These are phyloP conservation scores for Eudorina sp. DNA, from an alignment of 139 green algal genomes.

Conservation along the genomic window DNA sequence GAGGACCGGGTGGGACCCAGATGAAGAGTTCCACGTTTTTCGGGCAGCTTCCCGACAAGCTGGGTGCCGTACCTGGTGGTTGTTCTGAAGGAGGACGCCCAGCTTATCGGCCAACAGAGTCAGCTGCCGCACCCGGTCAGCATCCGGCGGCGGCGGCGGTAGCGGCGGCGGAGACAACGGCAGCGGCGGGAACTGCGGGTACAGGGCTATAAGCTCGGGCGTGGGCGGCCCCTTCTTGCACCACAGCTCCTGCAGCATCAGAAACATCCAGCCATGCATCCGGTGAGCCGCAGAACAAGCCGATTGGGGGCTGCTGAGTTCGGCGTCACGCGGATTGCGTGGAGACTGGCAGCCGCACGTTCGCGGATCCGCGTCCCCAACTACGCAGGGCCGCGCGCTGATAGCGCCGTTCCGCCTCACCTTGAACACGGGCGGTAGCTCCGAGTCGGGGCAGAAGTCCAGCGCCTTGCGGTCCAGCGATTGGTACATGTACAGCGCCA, in stretches of 20 bases:
- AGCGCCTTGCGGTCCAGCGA: slow-evolving; percentile 70
- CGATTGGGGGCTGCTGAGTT: no score
- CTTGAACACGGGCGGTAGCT: slow-evolving; percentile 89
- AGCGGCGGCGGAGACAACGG: slow-evolving; percentile 32
- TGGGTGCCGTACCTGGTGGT: slow-evolving; percentile 70
- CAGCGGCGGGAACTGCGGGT: slow-evolving; percentile 72
- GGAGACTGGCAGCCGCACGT: no score
- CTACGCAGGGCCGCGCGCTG: no score
- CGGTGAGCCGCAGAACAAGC: no score
- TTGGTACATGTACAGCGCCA: slow-evolving; percentile 62
- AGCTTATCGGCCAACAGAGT: slow-evolving; percentile 74
- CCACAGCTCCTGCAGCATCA: slow-evolving; percentile 81
- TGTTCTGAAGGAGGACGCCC: slow-evolving; percentile 84
- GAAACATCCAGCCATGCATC: not conserved
- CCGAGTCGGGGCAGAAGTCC: slow-evolving; percentile 80
- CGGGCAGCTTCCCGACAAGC: not conserved
- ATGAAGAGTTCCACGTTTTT: no score
- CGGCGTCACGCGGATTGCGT: no score
- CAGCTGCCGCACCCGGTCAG: slow-evolving; percentile 60
- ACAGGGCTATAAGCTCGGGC: slow-evolving; percentile 72
- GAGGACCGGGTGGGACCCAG: no score
- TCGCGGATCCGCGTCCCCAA: no score
- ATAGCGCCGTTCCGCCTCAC: no score
- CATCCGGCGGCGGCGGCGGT: slow-evolving; percentile 48
- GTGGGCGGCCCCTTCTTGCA: slow-evolving; percentile 88